These are phyloP conservation scores for Uronychia setigera DNA, from an alignment of 73 alveolate genomes.

Conservation along the genomic window DNA sequence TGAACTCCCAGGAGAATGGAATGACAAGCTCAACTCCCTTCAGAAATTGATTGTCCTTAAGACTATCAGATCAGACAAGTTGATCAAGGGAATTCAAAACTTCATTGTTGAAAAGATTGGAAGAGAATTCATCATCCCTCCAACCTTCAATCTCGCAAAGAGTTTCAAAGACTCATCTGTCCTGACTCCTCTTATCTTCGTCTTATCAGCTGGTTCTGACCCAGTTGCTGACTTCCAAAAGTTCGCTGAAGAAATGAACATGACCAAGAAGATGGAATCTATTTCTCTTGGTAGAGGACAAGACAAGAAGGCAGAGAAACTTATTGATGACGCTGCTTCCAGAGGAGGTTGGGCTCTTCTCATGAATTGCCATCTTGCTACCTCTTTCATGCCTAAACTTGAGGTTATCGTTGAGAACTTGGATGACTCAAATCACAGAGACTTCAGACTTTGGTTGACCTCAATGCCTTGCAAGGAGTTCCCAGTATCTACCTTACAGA, in stretches of 20 bases:
- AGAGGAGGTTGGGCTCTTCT: constrained; percentile 99
- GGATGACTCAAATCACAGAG: constrained; percentile 97
- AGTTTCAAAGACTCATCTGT: constrained; percentile 97
- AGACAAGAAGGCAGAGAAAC: constrained; percentile 98
- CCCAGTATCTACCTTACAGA: constrained; percentile 99
- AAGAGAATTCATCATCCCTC: constrained; percentile 97
- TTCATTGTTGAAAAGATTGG: constrained; percentile 96
- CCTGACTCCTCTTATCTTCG: constrained; percentile 99
- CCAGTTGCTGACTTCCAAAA: constrained; percentile 98
- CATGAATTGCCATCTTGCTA: constrained; percentile 99
- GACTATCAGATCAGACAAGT: constrained; percentile 96
- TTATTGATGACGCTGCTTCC: constrained; percentile 95
- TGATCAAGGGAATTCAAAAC: constrained; percentile 87
- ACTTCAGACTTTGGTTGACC: constrained; percentile 99
- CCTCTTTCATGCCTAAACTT: constrained; percentile 99
- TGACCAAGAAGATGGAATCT: constrained; percentile 96
- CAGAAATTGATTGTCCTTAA: constrained; percentile 90
- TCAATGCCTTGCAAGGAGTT: constrained; percentile 99
- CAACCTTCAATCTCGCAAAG: constrained; percentile 99
- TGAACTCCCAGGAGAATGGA: constrained; percentile 97
- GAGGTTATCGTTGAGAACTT: constrained; percentile 96
- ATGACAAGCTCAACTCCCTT: constrained; percentile 87
- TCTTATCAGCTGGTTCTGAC: constrained; percentile 99
- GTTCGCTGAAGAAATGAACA: constrained; percentile 98
- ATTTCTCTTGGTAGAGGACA: constrained; percentile 99